Evolutionary conservation across 2,329 filamentous ascomycete species (phyloP).

Genomic region (Cryphonectria naterciae): DNA sequence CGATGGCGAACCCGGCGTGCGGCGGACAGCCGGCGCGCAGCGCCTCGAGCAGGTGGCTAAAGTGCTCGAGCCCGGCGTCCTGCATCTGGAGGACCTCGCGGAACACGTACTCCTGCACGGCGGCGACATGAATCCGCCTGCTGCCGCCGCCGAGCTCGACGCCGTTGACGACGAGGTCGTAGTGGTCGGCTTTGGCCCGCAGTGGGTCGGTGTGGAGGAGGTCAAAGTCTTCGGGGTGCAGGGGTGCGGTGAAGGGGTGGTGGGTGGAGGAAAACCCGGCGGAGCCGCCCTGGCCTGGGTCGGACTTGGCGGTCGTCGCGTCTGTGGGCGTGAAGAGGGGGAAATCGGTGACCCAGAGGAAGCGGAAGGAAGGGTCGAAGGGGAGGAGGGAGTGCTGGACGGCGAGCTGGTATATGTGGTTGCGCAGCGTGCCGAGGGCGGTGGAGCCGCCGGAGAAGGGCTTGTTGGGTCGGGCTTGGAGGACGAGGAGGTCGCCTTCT

Average conservation of each 20-base stretch:
- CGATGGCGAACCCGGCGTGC: conserved; percentile 90
- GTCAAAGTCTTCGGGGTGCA: conserved; percentile 71
- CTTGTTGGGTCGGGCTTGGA: conserved; percentile 74
- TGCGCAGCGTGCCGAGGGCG: conserved; percentile 72
- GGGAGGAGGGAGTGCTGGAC: conserved; percentile 64
- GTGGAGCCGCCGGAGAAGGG: conserved; percentile 74
- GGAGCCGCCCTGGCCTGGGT: conserved; percentile 79
- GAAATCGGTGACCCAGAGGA: conserved; percentile 88
- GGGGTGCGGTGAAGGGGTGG: conserved; percentile 93
- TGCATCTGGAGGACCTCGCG: conserved; percentile 81
- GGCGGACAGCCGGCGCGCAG: conserved; percentile 87
- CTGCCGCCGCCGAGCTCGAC: conserved; percentile 93
- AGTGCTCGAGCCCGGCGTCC: conserved; percentile 73
- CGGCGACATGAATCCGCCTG: conserved; percentile 84
- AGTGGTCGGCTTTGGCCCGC: conserved; percentile 79
- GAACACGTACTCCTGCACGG: conserved; percentile 84
- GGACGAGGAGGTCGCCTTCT: conserved; percentile 77
- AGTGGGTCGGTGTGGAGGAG: conserved; percentile 74
- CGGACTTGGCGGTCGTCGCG: conserved; percentile 40
- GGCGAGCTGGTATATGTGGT: conserved; percentile 69
- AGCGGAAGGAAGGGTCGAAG: conserved; percentile 58
- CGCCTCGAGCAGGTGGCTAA: conserved; percentile 82
- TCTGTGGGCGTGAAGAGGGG: conserved; percentile 83
- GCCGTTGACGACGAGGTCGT: conserved; percentile 94
- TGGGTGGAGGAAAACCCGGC: conserved; percentile 87